Conservation (phyloP, 192 early-diverging fungal species). For the Phlyctochytrium arcticum region DNA sequence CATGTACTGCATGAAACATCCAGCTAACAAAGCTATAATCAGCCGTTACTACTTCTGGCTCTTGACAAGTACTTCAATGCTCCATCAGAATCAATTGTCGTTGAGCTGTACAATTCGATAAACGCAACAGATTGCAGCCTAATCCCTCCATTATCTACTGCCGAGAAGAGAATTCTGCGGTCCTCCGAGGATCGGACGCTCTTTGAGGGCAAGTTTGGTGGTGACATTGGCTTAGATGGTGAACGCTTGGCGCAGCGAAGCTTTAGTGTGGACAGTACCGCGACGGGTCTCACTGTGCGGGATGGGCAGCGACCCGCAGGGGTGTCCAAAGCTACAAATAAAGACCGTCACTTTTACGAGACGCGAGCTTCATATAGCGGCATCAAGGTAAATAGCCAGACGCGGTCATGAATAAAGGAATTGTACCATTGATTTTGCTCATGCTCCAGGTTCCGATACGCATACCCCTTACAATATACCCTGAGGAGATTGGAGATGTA, state of each 20-base stretch:
- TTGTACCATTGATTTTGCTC: neutral
- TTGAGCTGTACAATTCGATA: slow-evolving; percentile 73
- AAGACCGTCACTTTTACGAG: slow-evolving; percentile 85
- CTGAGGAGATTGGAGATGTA: slow-evolving; percentile 91
- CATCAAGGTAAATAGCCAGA: slow-evolving; percentile 50
- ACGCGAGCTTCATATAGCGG: slow-evolving; percentile 81
- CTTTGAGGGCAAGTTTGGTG: slow-evolving; percentile 78
- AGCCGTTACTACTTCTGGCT: slow-evolving; percentile 85
- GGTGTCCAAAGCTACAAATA: slow-evolving; percentile 44
- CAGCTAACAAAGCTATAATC: neutral
- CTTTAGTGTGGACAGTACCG: neutral
- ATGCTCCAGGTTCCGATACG: slow-evolving; percentile 60
- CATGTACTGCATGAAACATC: neutral
- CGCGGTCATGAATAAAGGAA: neutral
- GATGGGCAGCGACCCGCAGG: neutral
- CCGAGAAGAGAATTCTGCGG: slow-evolving; percentile 81
- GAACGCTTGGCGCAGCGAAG: neutral
- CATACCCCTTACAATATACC: slow-evolving; percentile 79
- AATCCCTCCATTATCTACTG: slow-evolving; percentile 73
- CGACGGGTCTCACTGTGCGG: neutral
- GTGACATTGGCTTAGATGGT: slow-evolving; percentile 11
- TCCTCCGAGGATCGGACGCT: slow-evolving; percentile 78
- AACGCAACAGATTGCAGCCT: slow-evolving; percentile 78
- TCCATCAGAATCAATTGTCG: slow-evolving; percentile 69
- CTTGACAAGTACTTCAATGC: slow-evolving; percentile 87